Percentiles rank a stretch among this genome's conserved stretches.
Conservation (phyloP, 768 basidiomycete species). For the Lentinula guzmanii region DNA sequence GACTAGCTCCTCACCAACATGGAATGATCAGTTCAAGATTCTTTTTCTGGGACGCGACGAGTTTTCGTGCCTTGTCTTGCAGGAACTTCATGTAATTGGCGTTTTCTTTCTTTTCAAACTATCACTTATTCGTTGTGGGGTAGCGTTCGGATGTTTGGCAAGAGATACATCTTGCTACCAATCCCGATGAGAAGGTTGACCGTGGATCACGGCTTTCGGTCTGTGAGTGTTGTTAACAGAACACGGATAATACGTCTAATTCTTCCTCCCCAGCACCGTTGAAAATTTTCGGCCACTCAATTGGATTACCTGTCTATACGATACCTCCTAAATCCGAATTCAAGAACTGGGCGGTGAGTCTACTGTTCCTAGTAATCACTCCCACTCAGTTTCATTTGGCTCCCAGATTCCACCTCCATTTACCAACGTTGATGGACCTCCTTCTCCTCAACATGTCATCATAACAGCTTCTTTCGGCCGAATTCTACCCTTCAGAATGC, state of each 20-base stretch:
- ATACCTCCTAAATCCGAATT: slow-evolving; percentile 65
- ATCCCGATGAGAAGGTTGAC: slow-evolving; percentile 60
- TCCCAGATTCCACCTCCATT: slow-evolving; percentile 38
- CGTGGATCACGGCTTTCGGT: slow-evolving; percentile 51
- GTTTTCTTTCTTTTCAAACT: slow-evolving; percentile 9
- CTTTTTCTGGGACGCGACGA: slow-evolving; percentile 87
- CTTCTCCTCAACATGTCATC: slow-evolving; percentile 47
- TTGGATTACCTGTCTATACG: slow-evolving; percentile 47
- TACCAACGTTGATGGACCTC: slow-evolving; percentile 13
- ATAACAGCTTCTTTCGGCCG: slow-evolving; percentile 90
- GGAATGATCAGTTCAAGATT: slow-evolving; percentile 50
- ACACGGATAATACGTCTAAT: slow-evolving; percentile 3
- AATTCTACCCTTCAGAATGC: slow-evolving; percentile 60
- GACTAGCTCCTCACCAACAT: neutral
- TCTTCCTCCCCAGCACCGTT: slow-evolving; percentile 54
- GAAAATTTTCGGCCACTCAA: slow-evolving; percentile 47
- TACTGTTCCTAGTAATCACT: neutral
- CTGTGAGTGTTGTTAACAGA: slow-evolving; percentile 33
- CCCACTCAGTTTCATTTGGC: neutral
- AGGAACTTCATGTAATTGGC: slow-evolving; percentile 50
- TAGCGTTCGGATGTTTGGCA: slow-evolving; percentile 67
- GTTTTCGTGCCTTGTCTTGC: slow-evolving; percentile 75
- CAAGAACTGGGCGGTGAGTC: slow-evolving; percentile 56
- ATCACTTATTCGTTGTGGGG: slow-evolving; percentile 4
- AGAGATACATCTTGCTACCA: slow-evolving; percentile 60